Conservation (phyloP, 139 green algal genomes). For the Micractinium conductrix region DNA sequence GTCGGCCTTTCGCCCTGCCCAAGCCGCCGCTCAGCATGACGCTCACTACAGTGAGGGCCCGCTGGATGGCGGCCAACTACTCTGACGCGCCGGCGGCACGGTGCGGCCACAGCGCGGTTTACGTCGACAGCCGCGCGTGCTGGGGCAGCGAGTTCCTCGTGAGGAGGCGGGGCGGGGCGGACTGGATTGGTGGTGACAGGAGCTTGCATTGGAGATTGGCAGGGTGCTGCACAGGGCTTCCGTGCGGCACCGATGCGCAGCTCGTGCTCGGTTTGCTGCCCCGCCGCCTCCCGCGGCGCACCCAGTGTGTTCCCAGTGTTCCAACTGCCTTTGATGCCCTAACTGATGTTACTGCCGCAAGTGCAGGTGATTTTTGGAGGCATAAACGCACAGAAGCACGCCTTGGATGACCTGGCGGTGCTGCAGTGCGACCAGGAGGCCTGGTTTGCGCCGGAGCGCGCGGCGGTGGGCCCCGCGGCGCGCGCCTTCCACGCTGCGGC, state of each 20-base stretch:
- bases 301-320: neutral
- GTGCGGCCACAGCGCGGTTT: constrained; percentile 26
- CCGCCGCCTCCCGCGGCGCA: neutral
- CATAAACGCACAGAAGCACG: constrained; percentile 36
- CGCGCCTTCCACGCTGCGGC: constrained; percentile 70
- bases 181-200: neutral
- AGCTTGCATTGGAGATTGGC: neutral
- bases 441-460: constrained; percentile 44
- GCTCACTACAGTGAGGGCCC: constrained; percentile 17
- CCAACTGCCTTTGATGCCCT: neutral
- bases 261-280: neutral
- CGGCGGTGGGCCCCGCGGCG: constrained; percentile 45
- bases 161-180: neutral
- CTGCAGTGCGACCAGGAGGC: constrained; percentile 42
- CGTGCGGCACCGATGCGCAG: neutral
- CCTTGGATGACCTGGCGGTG: constrained; percentile 50
- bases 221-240: neutral
- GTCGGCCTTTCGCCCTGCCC: too few species aligned
- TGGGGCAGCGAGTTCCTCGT: constrained; percentile 39
- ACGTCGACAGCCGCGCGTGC: neutral
- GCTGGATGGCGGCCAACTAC: constrained; percentile 24
- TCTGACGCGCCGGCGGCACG: constrained; percentile 5
- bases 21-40: neutral
- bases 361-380: constrained; percentile 31
- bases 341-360: too few species aligned